phyloP scores from a whole-genome alignment of 2,329 filamentous ascomycete species.

The Beauveria brongniartii region DNA sequence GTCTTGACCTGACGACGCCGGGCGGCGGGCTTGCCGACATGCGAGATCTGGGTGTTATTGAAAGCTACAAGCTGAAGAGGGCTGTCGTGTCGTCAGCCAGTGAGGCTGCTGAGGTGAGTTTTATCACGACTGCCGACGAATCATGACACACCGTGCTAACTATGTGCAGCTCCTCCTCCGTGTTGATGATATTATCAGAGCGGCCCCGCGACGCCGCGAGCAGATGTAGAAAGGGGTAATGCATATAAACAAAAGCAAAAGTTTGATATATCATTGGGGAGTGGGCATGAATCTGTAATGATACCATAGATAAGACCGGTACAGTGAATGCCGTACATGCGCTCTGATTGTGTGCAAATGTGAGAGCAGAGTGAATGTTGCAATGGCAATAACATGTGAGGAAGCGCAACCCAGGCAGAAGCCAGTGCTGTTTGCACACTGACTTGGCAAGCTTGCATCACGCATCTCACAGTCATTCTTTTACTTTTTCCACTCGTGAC shows the following conservation, averaged over 20 bases:
- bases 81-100: conserved; percentile 96
- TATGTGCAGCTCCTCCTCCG: conserved; percentile 43
- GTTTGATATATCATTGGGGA: conserved; percentile 7
- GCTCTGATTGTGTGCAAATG: not conserved
- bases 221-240: conserved; percentile 25
- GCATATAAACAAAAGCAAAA: conserved; percentile 14
- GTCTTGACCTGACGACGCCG: conserved; percentile 79
- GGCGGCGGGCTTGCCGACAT: conserved; percentile 93
- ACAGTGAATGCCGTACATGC: not conserved
- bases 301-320: conserved; percentile 26
- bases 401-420: not conserved
- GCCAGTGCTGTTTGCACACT: not conserved
- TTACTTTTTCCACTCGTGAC: not conserved
- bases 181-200: conserved; percentile 96
- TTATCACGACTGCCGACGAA: not conserved
- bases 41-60: conserved; percentile 88
- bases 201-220: conserved; percentile 60
- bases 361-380: not conserved
- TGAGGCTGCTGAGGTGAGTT: conserved; percentile 84
- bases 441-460: not conserved
- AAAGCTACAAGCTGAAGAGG: conserved; percentile 97
- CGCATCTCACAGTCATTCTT: conserved; percentile 6
- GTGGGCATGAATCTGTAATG: conserved; percentile 28
- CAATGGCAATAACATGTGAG: conserved; percentile 12
- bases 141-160: conserved; percentile 16